phyloP scores from a whole-genome alignment of 129 eudicot species.

The Logfia minima region DNA sequence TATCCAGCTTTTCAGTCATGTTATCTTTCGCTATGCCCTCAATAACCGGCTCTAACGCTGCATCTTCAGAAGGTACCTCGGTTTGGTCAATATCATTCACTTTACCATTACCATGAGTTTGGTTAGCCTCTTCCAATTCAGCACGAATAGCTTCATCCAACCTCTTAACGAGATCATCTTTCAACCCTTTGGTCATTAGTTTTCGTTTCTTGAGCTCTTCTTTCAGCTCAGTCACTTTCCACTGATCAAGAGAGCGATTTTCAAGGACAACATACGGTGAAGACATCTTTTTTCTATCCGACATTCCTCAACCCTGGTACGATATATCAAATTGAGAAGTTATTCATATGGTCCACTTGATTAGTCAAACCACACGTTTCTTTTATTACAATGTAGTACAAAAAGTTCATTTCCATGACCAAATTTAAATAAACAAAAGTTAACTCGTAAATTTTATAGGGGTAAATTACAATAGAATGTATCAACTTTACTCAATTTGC shows the following conservation, averaged over 20 bases:
- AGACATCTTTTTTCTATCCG: constrained; percentile 42
- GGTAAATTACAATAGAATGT: neutral
- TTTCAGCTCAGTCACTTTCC: constrained; percentile 87
- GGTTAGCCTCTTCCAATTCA: constrained; percentile 36
- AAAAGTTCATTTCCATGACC: neutral
- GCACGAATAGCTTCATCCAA: constrained; percentile 64
- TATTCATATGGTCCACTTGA: neutral
- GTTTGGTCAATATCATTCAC: constrained; percentile 22
- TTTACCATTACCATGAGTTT: constrained; percentile 31
- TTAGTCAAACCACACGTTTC: neutral
- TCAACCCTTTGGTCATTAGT: constrained; percentile 60
- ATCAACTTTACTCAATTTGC: neutral
- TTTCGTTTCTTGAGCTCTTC: constrained; percentile 84
- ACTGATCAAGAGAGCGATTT: constrained; percentile 71
- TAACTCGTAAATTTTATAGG: neutral
- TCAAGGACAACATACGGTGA: constrained; percentile 59
- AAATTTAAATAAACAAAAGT: neutral
- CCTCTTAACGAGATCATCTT: constrained; percentile 74
- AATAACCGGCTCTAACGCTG: constrained; percentile 1
- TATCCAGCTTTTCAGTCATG: neutral
- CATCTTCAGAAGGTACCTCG: constrained; percentile 35
- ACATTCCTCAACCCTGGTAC: constrained; percentile 21
- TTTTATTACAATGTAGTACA: constrained; percentile 2
- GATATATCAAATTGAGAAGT: neutral
- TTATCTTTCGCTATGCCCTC: neutral